Conservation (phyloP, 495 filamentous ascomycete genomes). For the Podospora australis region DNA sequence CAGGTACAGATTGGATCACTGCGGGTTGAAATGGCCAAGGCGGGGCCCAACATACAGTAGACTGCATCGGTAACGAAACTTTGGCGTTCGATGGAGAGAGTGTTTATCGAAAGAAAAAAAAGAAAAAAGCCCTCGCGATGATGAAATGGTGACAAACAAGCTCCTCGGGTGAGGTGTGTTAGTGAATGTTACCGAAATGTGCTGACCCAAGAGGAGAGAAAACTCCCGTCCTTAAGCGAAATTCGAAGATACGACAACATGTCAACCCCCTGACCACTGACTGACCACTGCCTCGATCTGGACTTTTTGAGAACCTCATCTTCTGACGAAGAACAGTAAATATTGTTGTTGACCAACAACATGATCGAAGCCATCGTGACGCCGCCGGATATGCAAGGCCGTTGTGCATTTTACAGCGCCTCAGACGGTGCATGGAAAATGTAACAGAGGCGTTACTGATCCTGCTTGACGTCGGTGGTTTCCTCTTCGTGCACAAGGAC, state of each 20-base stretch:
- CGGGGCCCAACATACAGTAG: no score
- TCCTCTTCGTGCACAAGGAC: neutral
- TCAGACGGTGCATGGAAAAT: neutral
- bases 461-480: neutral
- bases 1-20: conserved; percentile 14
- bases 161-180: neutral
- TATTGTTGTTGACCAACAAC: no score
- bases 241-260: neutral
- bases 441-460: neutral
- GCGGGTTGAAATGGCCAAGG: neutral
- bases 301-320: neutral
- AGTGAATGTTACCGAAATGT: no score
- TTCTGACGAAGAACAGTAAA: neutral
- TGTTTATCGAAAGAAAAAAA: neutral
- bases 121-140: no score
- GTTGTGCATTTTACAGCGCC: neutral
- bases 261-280: neutral
- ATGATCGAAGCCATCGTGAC: no score
- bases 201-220: neutral
- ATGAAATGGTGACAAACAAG: neutral
- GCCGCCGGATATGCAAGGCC: no score
- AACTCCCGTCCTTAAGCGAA: neutral
- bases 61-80: no score
- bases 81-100: neutral
- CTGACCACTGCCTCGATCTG: neutral